Percentiles rank a stretch among this genome's conserved stretches.
Evolutionary conservation across 495 filamentous ascomycete species (phyloP).

Genomic region (Penicillium macrosclerotiorum): DNA sequence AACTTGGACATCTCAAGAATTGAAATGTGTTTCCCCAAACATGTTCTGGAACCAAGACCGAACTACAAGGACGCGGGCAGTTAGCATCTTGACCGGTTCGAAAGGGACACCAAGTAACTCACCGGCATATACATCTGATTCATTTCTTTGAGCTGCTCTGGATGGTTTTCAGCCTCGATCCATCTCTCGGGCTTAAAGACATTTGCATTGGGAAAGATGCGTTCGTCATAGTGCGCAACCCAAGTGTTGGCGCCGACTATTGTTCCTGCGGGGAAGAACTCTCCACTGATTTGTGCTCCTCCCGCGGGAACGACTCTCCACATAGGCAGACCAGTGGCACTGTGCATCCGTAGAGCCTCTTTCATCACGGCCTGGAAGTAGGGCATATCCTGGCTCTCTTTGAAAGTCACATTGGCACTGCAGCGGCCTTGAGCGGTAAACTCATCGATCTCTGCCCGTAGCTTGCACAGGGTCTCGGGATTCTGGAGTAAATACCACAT

Average conservation of each 20-base stretch:
- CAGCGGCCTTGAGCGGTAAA: slow-evolving; percentile 27
- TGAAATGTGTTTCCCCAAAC: slow-evolving; percentile 48
- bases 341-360: slow-evolving; percentile 42
- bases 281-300: slow-evolving; percentile 33
- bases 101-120: slow-evolving; percentile 6
- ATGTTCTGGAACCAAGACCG: slow-evolving; percentile 43
- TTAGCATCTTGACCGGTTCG: neutral
- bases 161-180: slow-evolving; percentile 31
- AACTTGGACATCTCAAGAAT: slow-evolving; percentile 49
- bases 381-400: slow-evolving; percentile 49
- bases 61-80: slow-evolving; percentile 35
- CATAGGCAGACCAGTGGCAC: slow-evolving; percentile 37
- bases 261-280: slow-evolving; percentile 39
- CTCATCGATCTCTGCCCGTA: slow-evolving; percentile 46
- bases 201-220: slow-evolving; percentile 42
- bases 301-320: slow-evolving; percentile 41
- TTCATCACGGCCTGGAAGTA: slow-evolving; percentile 50
- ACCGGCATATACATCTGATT: slow-evolving; percentile 46
- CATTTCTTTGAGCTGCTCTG: slow-evolving; percentile 34
- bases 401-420: slow-evolving; percentile 38
- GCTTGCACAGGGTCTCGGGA: slow-evolving; percentile 30
- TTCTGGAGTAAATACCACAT: slow-evolving; percentile 50
- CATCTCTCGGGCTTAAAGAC: slow-evolving; percentile 38
- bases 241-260: slow-evolving; percentile 55
- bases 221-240: slow-evolving; percentile 49